phyloP scores from a whole-genome alignment of 2,329 filamentous ascomycete species.

The Xylariaceae sp. region DNA sequence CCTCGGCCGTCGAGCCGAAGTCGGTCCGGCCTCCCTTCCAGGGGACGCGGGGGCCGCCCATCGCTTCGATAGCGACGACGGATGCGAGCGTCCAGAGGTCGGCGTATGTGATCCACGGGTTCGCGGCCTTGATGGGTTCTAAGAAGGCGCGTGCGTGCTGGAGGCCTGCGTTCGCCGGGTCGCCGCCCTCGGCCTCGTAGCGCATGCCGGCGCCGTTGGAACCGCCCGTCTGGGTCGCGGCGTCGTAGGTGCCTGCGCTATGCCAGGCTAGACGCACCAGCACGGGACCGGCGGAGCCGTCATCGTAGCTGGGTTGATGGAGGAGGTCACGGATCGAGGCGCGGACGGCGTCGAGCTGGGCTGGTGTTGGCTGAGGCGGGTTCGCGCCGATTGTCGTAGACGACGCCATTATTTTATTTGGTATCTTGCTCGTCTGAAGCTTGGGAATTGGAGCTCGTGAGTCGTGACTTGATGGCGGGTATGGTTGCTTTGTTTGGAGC shows the following conservation, averaged over 20 bases:
- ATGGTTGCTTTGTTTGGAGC: too few species aligned
- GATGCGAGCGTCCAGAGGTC: conserved; percentile 61
- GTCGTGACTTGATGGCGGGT: too few species aligned
- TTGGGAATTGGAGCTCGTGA: neutral
- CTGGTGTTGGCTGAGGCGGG: conserved; percentile 14
- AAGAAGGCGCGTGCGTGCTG: conserved; percentile 59
- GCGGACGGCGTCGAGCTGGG: conserved; percentile 38
- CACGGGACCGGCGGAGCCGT: conserved; percentile 58
- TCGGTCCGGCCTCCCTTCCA: conserved; percentile 58
- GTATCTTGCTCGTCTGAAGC: neutral
- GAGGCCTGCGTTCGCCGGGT: conserved; percentile 59
- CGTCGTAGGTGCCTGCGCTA: conserved; percentile 57
- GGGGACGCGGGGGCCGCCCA: conserved; percentile 52
- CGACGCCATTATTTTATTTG: neutral
- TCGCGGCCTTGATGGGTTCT: conserved; percentile 53
- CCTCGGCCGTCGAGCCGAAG: conserved; percentile 44
- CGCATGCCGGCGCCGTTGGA: conserved; percentile 62
- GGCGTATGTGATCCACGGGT: conserved; percentile 60
- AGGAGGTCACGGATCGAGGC: conserved; percentile 49
- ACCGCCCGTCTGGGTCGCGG: conserved; percentile 54
- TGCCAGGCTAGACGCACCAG: conserved; percentile 61
- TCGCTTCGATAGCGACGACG: conserved; percentile 51
- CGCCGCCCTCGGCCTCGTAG: conserved; percentile 58
- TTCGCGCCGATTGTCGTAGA: neutral
- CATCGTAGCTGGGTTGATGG: conserved; percentile 57